A percentile compares a stretch with the other conserved stretches of the same genome.
These are phyloP conservation scores for Pulveroboletus sp. DNA, from an alignment of 768 basidiomycete genomes.

Conservation along the genomic window DNA sequence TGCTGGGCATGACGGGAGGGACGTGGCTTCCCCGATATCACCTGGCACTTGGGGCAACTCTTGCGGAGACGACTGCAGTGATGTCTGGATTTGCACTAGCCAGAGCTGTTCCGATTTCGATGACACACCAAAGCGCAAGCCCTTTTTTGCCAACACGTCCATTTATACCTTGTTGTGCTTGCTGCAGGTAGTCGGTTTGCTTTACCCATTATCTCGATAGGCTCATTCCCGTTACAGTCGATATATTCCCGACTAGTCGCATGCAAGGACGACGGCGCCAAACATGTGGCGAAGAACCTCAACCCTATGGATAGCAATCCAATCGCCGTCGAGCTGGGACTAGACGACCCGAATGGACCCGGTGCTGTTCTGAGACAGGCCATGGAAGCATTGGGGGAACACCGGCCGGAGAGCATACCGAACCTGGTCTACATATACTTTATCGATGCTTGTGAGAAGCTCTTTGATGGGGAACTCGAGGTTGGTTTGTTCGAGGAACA, in stretches of 20 bases:
- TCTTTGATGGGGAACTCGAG: slow-evolving; percentile 92
- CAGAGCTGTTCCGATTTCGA: slow-evolving; percentile 21
- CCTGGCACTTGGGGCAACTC: slow-evolving; percentile 1
- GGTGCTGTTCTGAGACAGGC: slow-evolving; percentile 63
- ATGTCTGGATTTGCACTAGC: slow-evolving; percentile 56
- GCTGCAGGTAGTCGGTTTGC: slow-evolving; percentile 58
- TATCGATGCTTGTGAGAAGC: slow-evolving; percentile 85
- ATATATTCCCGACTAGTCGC: slow-evolving; percentile 82
- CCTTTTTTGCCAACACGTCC: slow-evolving; percentile 89
- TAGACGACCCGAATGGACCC: slow-evolving; percentile 80
- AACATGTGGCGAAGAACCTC: slow-evolving; percentile 65
- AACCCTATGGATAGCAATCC: slow-evolving; percentile 69
- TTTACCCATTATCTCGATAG: slow-evolving; percentile 5
- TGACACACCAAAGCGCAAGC: slow-evolving; percentile 39
- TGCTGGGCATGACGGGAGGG: slow-evolving; percentile 27
- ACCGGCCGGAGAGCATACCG: slow-evolving; percentile 41
- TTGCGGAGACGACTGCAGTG: slow-evolving; percentile 28
- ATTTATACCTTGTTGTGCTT: slow-evolving; percentile 88
- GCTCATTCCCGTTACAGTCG: slow-evolving; percentile 46
- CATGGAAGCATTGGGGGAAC: slow-evolving; percentile 55
- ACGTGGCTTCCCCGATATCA: slow-evolving; percentile 30
- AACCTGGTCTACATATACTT: slow-evolving; percentile 86
- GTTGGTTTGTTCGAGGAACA: slow-evolving; percentile 92
- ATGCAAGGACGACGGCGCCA: slow-evolving; percentile 79
- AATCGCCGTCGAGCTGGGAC: slow-evolving; percentile 75